phyloP scores from a whole-genome alignment of 139 green algal genomes.

The Raphidocelis subcapitata region DNA sequence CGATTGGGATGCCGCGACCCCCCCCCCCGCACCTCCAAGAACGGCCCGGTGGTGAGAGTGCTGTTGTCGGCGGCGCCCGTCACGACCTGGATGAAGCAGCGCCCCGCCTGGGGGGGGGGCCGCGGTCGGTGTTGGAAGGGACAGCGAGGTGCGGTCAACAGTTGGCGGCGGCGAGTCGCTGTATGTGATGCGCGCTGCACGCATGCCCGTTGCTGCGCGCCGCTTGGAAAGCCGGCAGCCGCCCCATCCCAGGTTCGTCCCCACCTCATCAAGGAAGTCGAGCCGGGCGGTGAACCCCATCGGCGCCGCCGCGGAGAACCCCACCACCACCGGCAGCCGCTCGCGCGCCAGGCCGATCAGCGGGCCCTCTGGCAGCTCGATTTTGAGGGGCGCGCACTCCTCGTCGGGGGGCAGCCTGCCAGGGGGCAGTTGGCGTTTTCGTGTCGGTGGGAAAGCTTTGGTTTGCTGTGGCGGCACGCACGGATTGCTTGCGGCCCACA shows the following conservation, averaged over 20 bases:
- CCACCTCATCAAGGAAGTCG: constrained; percentile 72
- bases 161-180: too few species aligned
- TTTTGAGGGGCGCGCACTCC: constrained; percentile 51
- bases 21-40: constrained; percentile 44
- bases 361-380: constrained; percentile 69
- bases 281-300: constrained; percentile 73
- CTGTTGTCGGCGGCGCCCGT: constrained; percentile 70
- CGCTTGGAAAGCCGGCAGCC: background rate
- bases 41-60: constrained; percentile 59
- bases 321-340: constrained; percentile 68
- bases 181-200: too few species aligned
- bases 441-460: too few species aligned
- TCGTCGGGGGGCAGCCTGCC: constrained; percentile 64
- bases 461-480: too few species aligned
- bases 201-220: too few species aligned
- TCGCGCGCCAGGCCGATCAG: constrained; percentile 79
- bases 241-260: too few species aligned
- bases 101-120: constrained; percentile 40
- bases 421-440: too few species aligned
- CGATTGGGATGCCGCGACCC: too few species aligned
- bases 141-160: background rate
- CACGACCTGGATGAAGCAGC: constrained; percentile 54
- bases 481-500: too few species aligned
- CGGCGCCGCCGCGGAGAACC: constrained; percentile 53
- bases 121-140: constrained; percentile 21